These are phyloP conservation scores for Scheffersomyces amazonensis DNA, from an alignment of 805 yeast genomes.

Conservation along the genomic window DNA sequence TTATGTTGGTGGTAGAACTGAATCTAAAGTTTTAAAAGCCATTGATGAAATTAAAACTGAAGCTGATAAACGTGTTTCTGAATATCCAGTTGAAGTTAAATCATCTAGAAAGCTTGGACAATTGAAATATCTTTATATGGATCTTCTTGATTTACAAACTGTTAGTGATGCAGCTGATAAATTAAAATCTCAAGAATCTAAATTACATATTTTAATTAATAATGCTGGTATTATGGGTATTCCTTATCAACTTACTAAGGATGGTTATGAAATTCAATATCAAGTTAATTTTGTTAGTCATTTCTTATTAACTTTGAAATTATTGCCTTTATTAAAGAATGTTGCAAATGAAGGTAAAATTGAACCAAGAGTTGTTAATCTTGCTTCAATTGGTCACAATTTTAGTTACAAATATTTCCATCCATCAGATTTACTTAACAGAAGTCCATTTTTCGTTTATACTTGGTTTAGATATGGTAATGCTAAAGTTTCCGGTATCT, in stretches of 20 bases:
- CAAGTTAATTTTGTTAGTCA: constrained; percentile 38
- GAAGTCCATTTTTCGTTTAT: constrained; percentile 20
- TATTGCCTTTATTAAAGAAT: constrained; percentile 24
- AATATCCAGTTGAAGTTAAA: constrained; percentile 8
- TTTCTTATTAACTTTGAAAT: constrained; percentile 27
- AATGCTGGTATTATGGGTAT: constrained; percentile 43
- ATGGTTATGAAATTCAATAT: constrained; percentile 38
- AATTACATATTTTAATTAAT: constrained; percentile 31
- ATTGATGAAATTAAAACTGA: constrained; percentile 30
- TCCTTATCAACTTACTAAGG: constrained; percentile 33
- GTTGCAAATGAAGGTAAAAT: constrained; percentile 12
- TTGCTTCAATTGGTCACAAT: constrained; percentile 34
- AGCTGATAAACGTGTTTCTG: constrained; percentile 20
- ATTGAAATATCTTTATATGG: constrained; percentile 51
- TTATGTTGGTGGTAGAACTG: constrained; percentile 35
- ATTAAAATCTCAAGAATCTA: constrained; percentile 20
- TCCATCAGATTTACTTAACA: constrained; percentile 21
- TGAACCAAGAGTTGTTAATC: constrained; percentile 27
- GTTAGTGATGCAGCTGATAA: constrained; percentile 24
- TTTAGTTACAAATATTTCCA: constrained; percentile 18
- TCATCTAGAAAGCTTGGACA: constrained; percentile 42
- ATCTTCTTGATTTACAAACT: constrained; percentile 41
- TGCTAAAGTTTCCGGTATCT: constrained; percentile 33
- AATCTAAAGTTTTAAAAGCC: constrained; percentile 27
- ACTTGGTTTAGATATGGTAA: constrained; percentile 34